Evolutionary conservation across 2,329 filamentous ascomycete species (phyloP), one percentile per base, ranked within the genome.

Genomic region (Paramyrothecium sp.): DNA sequence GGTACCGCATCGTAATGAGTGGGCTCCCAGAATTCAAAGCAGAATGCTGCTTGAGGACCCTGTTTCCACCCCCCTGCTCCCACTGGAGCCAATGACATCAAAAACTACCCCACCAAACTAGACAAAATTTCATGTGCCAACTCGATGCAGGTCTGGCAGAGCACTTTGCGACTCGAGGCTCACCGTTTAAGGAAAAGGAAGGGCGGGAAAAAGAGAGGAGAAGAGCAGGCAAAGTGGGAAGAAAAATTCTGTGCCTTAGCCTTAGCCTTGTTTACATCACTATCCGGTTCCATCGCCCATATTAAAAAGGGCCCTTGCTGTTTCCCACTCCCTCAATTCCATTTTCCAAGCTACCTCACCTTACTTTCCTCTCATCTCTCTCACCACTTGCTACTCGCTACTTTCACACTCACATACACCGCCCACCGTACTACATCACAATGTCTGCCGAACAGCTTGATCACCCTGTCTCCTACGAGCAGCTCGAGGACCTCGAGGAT

Each of bases 401-500:
- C 34, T 48, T 21, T 57, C 52, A 22, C 48, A 55, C 48, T 21
- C 56, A 66, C 55, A 59, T 44, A 44, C 38, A 44, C 13, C 38
- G 38, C 38, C 33, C 16, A n/a, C n/a, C n/a, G 10, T 30, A 30
- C 26, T 30, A 30, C 26, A n/a, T n/a, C 51, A 69, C 51, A 58
- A 75, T 75, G 73, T 72, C 71, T 67, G 64, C 67, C 60, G 69
- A 71, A 51, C 63, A 71, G 58, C 60, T 71, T 58, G 70, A 75
- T 23, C 77, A 75, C 58, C 64, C 74, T 58, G 76, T 89, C 60
- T 83, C 82, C 58, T 93, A 91, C 74, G 89, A 92, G 74, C 85
- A 94, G 72, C 86, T 98, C 62, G 84, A 86, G 58, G 83, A 89
- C 57, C 81, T 97, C 62, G 91, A 97, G 79, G 83, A 87, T 65